Evolutionary conservation across 1,139 yeast genomes (phyloP).

Genomic region (Yamadazyma epiphylla): DNA sequence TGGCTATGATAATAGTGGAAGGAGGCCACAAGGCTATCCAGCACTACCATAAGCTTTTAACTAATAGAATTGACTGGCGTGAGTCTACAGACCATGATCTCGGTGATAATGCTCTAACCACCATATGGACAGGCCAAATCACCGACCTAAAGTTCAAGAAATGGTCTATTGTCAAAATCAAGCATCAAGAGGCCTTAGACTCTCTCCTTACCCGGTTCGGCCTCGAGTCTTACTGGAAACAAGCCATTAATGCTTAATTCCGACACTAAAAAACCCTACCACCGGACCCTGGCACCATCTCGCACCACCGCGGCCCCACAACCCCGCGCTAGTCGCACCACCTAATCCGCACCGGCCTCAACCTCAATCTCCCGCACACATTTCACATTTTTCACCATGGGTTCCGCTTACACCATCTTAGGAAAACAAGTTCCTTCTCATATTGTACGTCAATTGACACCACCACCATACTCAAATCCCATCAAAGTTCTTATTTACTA

Average conservation of each 20-base stretch:
- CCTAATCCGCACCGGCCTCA: not conserved
- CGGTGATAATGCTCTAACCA: constrained; percentile 43
- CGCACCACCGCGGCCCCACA: too few relatives aligned
- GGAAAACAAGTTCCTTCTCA: constrained; percentile 67
- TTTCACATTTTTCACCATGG: constrained; percentile 33
- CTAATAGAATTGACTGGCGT: constrained; percentile 66
- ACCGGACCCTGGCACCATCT: too few relatives aligned
- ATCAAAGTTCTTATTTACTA: constrained; percentile 12
- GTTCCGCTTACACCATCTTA: constrained; percentile 57
- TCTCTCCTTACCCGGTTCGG: constrained; percentile 48
- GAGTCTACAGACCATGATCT: constrained; percentile 26
- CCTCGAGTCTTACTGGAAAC: constrained; percentile 61
- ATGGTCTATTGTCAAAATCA: constrained; percentile 56
- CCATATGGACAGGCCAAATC: constrained; percentile 78
- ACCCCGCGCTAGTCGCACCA: too few relatives aligned
- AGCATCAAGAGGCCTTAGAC: constrained; percentile 52
- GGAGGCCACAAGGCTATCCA: constrained; percentile 64
- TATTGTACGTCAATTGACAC: constrained; percentile 46
- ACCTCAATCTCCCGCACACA: not conserved
- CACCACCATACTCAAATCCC: too few relatives aligned
- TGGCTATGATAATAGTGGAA: constrained; percentile 64
- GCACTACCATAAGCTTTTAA: constrained; percentile 60
- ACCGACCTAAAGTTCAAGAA: constrained; percentile 49
- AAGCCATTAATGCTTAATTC: constrained; percentile 32
- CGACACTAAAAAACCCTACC: too few relatives aligned